Percentiles rank a stretch among this genome's conserved stretches.
Conservation (phyloP, 1,139 yeast species). For the Yamadazyma spencermartinsiae region DNA sequence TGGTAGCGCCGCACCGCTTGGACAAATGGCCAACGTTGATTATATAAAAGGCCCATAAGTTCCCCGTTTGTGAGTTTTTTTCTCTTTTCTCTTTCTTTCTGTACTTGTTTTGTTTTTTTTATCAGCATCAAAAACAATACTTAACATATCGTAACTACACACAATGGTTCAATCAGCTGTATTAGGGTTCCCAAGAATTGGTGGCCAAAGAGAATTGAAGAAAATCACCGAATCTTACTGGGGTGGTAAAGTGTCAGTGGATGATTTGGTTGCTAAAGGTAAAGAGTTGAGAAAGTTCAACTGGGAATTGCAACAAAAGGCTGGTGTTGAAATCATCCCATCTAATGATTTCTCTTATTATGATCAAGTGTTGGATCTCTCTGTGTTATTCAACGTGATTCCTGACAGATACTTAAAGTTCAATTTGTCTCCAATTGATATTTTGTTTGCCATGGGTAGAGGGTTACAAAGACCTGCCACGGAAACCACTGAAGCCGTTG, state of each 20-base stretch:
- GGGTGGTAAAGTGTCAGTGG: conserved; percentile 88
- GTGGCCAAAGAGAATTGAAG: conserved; percentile 98
- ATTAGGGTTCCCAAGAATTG: conserved; percentile 99
- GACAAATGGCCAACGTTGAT: background rate
- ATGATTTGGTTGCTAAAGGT: conserved; percentile 88
- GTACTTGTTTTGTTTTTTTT: background rate
- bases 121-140: background rate
- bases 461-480: conserved; percentile 98
- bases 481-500: conserved; percentile 84
- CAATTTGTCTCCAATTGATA: conserved; percentile 86
- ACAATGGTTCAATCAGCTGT: conserved; percentile 92
- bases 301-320: conserved; percentile 97
- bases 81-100: conserved; percentile 1
- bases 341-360: conserved; percentile 98
- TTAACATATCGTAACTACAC: background rate
- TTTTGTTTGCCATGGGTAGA: conserved; percentile 99
- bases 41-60: conserved; percentile 3
- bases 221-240: conserved; percentile 99
- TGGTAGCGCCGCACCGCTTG: conserved; percentile 1
- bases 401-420: conserved; percentile 97
- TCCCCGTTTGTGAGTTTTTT: conserved; percentile 6
- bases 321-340: conserved; percentile 96
- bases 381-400: conserved; percentile 88
- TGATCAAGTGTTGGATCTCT: conserved; percentile 94
- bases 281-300: conserved; percentile 92